A percentile compares a stretch with the other conserved stretches of the same genome.
Evolutionary conservation across 441 rosid species (phyloP).

Genomic region (Brassica hybrid): DNA sequence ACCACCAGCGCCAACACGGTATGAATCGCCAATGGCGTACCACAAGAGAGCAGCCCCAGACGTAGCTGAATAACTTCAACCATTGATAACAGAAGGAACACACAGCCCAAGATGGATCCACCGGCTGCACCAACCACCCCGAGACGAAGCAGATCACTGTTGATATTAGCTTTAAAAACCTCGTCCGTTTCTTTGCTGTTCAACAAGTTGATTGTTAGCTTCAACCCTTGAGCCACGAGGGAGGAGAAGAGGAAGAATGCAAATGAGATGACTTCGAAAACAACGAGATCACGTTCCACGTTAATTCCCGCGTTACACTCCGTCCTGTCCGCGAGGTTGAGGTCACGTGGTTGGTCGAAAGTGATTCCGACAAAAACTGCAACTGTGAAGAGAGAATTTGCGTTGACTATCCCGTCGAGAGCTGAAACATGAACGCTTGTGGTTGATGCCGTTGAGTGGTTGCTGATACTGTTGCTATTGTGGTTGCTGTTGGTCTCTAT

Average conservation of each 20-base stretch:
- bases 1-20: slow-evolving; percentile 26
- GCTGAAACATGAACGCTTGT: slow-evolving; percentile 38
- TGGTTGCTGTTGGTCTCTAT: slow-evolving; percentile 31
- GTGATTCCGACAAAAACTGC: slow-evolving; percentile 43
- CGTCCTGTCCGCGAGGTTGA: slow-evolving; percentile 27
- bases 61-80: too few species aligned
- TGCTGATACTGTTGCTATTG: background rate
- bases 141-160: too few species aligned
- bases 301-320: slow-evolving; percentile 38
- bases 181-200: too few species aligned
- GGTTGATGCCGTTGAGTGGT: slow-evolving; percentile 23
- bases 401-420: slow-evolving; percentile 13
- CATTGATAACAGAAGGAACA: too few species aligned
- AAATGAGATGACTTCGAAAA: slow-evolving; percentile 41
- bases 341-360: slow-evolving; percentile 30
- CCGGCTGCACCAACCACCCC: too few species aligned
- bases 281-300: slow-evolving; percentile 35
- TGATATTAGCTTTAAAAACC: too few species aligned
- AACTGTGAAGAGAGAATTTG: slow-evolving; percentile 42
- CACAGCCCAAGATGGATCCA: too few species aligned
- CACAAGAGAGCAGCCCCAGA: too few species aligned
- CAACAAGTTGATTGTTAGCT: too few species aligned
- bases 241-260: slow-evolving; percentile 43
- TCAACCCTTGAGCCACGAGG: slow-evolving; percentile 44
- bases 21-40: too few species aligned